Percentiles rank a stretch among this genome's conserved stretches.
phyloP scores from a whole-genome alignment of 805 yeast species.

The Sugiyamaella floridensis region DNA sequence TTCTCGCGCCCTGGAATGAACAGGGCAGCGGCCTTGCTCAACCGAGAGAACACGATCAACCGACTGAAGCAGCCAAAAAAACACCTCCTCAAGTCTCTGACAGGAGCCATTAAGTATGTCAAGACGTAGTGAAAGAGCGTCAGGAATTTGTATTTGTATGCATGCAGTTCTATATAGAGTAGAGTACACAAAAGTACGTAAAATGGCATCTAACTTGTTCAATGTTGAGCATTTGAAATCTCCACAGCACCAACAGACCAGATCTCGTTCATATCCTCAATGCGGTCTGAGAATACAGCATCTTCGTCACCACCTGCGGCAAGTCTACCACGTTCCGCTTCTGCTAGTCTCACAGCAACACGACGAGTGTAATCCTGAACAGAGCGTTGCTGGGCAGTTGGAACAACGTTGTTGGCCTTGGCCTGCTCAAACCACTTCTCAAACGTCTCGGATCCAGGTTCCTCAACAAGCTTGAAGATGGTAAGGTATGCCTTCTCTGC shows the following conservation, averaged over 20 bases:
- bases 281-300: constrained; percentile 73
- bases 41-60: background rate
- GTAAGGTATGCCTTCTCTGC: constrained; percentile 86
- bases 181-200: background rate
- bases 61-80: background rate
- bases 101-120: background rate
- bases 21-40: background rate
- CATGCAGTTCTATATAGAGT: background rate
- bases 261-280: constrained; percentile 79
- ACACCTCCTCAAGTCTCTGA: background rate
- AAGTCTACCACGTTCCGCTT: constrained; percentile 79
- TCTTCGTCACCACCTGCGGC: constrained; percentile 88
- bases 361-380: constrained; percentile 84
- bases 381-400: constrained; percentile 45
- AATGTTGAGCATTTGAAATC: background rate
- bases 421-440: constrained; percentile 51
- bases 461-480: constrained; percentile 66
- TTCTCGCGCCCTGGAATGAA: background rate
- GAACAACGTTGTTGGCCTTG: constrained; percentile 28
- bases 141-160: background rate
- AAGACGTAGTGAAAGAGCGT: background rate
- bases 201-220: background rate
- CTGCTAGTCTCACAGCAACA: constrained; percentile 81
- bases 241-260: constrained; percentile 54
- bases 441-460: constrained; percentile 44